Evolutionary conservation across 305 asterid genomes (phyloP).

Genomic region (Andrographis paniculata): DNA sequence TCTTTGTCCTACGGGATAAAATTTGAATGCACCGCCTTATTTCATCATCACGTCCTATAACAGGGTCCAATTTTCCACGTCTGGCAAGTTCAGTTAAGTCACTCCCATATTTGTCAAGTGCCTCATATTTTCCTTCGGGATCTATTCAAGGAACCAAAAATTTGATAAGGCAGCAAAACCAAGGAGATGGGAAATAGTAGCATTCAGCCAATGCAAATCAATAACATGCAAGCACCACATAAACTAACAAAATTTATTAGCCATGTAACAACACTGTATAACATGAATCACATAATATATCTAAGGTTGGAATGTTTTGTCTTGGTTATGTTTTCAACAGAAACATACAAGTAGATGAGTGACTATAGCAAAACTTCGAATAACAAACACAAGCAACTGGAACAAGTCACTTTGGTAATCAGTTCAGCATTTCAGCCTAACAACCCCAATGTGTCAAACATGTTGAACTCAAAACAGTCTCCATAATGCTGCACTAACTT

Average conservation of each 20-base stretch:
- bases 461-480: too few relatives aligned
- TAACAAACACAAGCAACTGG: too few relatives aligned
- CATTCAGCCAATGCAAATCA: neutral
- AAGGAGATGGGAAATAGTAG: neutral
- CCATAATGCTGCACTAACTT: conserved; percentile 2
- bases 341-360: too few relatives aligned
- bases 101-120: conserved; percentile 74
- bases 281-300: too few relatives aligned
- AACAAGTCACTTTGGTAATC: too few relatives aligned
- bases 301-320: too few relatives aligned
- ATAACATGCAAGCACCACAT: too few relatives aligned
- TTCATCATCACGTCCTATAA: conserved; percentile 79
- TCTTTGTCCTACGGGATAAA: conserved; percentile 65
- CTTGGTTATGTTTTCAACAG: too few relatives aligned
- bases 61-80: conserved; percentile 78
- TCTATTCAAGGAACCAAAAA: conserved; percentile 25
- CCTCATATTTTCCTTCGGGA: conserved; percentile 74
- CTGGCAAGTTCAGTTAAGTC: conserved; percentile 82
- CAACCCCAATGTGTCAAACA: neutral
- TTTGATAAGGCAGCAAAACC: conserved; percentile 9
- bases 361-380: too few relatives aligned
- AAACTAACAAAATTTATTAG: neutral
- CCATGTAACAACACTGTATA: too few relatives aligned
- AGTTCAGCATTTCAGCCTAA: too few relatives aligned
- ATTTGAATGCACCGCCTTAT: conserved; percentile 77